Percentiles rank a stretch among this genome's conserved stretches.
These are phyloP conservation scores for Raphidocelis subcapitata DNA, from an alignment of 139 green algal species.

Conservation along the genomic window DNA sequence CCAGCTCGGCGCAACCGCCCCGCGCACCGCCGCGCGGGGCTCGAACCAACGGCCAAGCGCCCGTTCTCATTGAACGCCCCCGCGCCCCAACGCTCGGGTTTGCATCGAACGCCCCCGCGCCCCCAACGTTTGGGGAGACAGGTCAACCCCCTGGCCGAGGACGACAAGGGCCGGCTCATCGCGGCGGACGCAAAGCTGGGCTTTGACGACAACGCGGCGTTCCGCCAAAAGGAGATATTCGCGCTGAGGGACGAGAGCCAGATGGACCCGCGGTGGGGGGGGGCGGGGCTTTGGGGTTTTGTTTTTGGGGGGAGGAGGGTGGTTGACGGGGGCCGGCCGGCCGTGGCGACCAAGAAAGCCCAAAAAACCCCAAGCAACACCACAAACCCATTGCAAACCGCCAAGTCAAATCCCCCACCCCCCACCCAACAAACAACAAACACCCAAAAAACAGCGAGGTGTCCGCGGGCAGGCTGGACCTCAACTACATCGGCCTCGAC, in stretches of 20 bases:
- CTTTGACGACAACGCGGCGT: constrained; percentile 98
- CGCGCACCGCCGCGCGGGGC: too few relatives aligned
- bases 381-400: neutral
- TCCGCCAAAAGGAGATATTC: constrained; percentile 95
- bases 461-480: constrained; percentile 84
- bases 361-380: too few relatives aligned
- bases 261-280: constrained; percentile 80
- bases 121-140: too few relatives aligned
- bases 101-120: too few relatives aligned
- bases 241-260: constrained; percentile 82
- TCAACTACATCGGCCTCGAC: constrained; percentile 99
- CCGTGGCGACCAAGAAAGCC: too few relatives aligned
- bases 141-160: constrained; percentile 97
- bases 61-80: too few relatives aligned
- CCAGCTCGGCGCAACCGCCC: too few relatives aligned
- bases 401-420: neutral
- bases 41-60: too few relatives aligned
- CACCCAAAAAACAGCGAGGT: constrained; percentile 92
- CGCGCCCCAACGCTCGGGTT: too few relatives aligned
- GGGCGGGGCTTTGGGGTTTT: too few relatives aligned
- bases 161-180: constrained; percentile 72
- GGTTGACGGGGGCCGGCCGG: too few relatives aligned
- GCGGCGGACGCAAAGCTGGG: constrained; percentile 98
- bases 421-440: neutral
- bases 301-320: too few relatives aligned